phyloP scores from a whole-genome alignment of 2,329 filamentous ascomycete species.

The Exophiala phaeomuriformis region DNA sequence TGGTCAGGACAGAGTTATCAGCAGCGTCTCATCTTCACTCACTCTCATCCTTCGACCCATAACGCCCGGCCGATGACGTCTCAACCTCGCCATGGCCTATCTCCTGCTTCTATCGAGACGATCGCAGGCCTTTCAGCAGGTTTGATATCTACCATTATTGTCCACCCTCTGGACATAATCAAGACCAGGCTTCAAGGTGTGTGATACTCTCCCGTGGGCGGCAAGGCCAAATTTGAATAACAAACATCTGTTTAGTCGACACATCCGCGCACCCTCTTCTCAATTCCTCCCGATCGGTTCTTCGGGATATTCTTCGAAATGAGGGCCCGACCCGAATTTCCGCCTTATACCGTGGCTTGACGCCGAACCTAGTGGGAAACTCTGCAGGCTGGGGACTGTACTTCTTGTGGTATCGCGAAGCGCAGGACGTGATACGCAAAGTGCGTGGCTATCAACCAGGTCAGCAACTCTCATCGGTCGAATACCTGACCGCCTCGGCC shows the following conservation, averaged over 20 bases:
- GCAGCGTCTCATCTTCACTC: conserved; percentile 19
- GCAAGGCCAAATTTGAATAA: neutral
- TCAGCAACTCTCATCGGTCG: conserved; percentile 45
- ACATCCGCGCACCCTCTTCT: conserved; percentile 42
- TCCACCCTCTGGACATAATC: conserved; percentile 89
- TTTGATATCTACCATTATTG: conserved; percentile 72
- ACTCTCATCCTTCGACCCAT: conserved; percentile 9
- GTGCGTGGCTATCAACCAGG: conserved; percentile 31
- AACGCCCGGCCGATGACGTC: conserved; percentile 32
- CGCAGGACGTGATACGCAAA: conserved; percentile 48
- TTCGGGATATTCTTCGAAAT: conserved; percentile 46
- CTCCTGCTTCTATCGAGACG: conserved; percentile 75
- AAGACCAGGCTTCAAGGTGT: conserved; percentile 91
- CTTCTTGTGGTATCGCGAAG: conserved; percentile 65
- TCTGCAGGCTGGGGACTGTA: conserved; percentile 86
- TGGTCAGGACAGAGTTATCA: conserved; percentile 21
- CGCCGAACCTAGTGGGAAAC: conserved; percentile 86
- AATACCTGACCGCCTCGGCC: conserved; percentile 75
- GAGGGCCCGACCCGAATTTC: conserved; percentile 48
- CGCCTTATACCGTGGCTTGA: conserved; percentile 80
- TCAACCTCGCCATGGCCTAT: conserved; percentile 49
- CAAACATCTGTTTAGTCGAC: conserved; percentile 46
- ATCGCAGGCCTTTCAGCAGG: conserved; percentile 86
- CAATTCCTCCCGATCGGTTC: conserved; percentile 48
- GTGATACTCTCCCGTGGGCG: conserved; percentile 19